Evolutionary conservation across 805 yeast species (phyloP), one percentile per base, ranked within the genome.

Genomic region (Saccharomycodes ludwigii): DNA sequence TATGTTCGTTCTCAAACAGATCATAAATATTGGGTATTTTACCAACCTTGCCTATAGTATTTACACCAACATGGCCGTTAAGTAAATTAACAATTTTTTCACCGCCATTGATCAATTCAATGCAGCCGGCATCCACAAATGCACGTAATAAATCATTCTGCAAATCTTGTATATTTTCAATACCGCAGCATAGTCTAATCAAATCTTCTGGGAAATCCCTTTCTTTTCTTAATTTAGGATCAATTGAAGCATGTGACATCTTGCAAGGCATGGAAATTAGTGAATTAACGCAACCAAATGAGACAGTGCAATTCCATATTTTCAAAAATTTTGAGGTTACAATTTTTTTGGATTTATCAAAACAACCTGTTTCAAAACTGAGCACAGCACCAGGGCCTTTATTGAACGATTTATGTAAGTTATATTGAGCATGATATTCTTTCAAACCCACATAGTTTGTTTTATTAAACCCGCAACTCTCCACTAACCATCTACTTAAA

Each of bases 241-340:
- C 95, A 40, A 86, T 86, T 3, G 95, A 78, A n/a, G 96, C 96
- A 51, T 86, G 97, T 5, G 95, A 82, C 96, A 86, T 86, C 55
- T 72, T 71, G 56, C 96, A 83, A 11, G 97, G 97, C 76, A 86
- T 71, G 24, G 95, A 83, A 36, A 86, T 83, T 50, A 86, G 66
- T 12, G 94, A 81, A 62, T 84, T 83, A 38, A 88, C 95, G 54
- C 94, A 80, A 15, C 97, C 97, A 58, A 86, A 86, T 8, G 94
- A 80, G 6, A 86, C 96, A 5, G 94, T 82, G 41, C 86, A 83
- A 24, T 86, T 83, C 62, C 79, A 86, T 24, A 88, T 63, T 35
- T 76, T 71, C 18, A 47, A 37, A 12, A 38, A 37, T 15, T 88
- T 74, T 28, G 67, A 62, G 43, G 81, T 88, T 17, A 85, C 85